Conservation (phyloP, 148 eudicot species). For the Fagopyrum esculentum region DNA sequence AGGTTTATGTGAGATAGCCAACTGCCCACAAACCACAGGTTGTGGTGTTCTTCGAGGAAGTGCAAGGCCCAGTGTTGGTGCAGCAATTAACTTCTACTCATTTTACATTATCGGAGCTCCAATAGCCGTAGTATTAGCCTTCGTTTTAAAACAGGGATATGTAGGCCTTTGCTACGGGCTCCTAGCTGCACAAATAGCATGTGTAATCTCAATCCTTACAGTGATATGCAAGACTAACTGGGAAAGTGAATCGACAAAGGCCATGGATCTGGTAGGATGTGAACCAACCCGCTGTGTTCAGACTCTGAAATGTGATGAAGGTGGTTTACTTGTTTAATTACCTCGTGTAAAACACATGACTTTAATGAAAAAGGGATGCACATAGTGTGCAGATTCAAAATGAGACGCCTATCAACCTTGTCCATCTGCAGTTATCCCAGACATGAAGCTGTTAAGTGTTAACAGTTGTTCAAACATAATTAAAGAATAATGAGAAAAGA, state of each 20-base stretch:
- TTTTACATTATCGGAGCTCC: slow-evolving; percentile 75
- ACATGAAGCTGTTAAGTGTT: background rate
- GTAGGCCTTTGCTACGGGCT: slow-evolving; percentile 80
- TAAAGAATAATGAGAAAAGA: background rate
- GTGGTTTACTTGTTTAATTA: slow-evolving; percentile 17
- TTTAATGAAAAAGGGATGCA: background rate
- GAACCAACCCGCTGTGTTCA: slow-evolving; percentile 26
- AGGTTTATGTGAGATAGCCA: slow-evolving; percentile 81
- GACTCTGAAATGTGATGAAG: slow-evolving; percentile 34
- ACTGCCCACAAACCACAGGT: slow-evolving; percentile 86
- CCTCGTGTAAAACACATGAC: slow-evolving; percentile 4
- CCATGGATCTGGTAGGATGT: slow-evolving; percentile 60
- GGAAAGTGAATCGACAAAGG: slow-evolving; percentile 63
- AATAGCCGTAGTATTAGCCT: slow-evolving; percentile 57
- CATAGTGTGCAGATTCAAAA: background rate
- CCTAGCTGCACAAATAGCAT: slow-evolving; percentile 63
- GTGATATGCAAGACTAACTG: slow-evolving; percentile 57
- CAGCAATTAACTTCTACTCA: slow-evolving; percentile 66
- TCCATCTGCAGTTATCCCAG: background rate
- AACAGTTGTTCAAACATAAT: background rate
- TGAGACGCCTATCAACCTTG: background rate
- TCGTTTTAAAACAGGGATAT: slow-evolving; percentile 43
- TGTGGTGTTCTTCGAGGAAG: slow-evolving; percentile 83
- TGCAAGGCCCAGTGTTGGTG: slow-evolving; percentile 66
- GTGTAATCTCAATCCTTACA: slow-evolving; percentile 45